Percentiles rank a stretch among this genome's conserved stretches.
These are phyloP conservation scores for Byssothecium circinans DNA, from an alignment of 2,329 filamentous ascomycete genomes.

Conservation along the genomic window DNA sequence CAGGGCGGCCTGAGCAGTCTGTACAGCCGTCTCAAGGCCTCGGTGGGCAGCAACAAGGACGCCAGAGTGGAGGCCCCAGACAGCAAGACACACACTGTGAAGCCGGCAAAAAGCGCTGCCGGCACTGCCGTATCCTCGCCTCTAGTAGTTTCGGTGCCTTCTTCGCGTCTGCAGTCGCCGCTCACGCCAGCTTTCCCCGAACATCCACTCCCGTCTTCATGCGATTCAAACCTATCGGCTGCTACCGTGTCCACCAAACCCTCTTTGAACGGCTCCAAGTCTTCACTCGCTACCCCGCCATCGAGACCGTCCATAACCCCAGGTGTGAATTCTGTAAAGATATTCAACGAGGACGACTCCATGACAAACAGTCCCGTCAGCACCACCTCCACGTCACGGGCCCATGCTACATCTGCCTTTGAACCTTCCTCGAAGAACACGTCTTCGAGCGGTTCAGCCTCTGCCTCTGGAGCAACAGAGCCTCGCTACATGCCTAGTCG, in stretches of 20 bases:
- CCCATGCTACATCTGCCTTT: slow-evolving; percentile 19
- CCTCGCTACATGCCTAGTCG: slow-evolving; percentile 23
- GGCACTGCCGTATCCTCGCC: slow-evolving; percentile 40
- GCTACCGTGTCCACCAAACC: slow-evolving; percentile 31
- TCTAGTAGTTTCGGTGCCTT: slow-evolving; percentile 37
- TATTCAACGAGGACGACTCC: slow-evolving; percentile 28
- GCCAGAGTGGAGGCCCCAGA: slow-evolving; percentile 33
- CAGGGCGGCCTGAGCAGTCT: slow-evolving; percentile 87
- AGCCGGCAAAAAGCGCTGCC: slow-evolving; percentile 34
- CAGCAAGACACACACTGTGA: too few relatives aligned
- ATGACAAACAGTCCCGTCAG: slow-evolving; percentile 30
- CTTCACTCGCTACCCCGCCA: slow-evolving; percentile 30
- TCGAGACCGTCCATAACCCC: slow-evolving; percentile 32
- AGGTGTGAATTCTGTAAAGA: slow-evolving; percentile 21
- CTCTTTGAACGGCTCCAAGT: slow-evolving; percentile 36
- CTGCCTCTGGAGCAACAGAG: slow-evolving; percentile 13
- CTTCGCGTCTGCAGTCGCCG: slow-evolving; percentile 44
- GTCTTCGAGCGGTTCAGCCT: slow-evolving; percentile 19
- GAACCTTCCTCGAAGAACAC: slow-evolving; percentile 14
- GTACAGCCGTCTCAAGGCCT: slow-evolving; percentile 82
- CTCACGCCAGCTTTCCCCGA: slow-evolving; percentile 42
- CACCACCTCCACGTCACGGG: slow-evolving; percentile 25
- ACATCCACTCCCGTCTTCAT: slow-evolving; percentile 32
- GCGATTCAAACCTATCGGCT: slow-evolving; percentile 36
- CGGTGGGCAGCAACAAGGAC: slow-evolving; percentile 71